phyloP scores from a whole-genome alignment of 2,329 filamentous ascomycete species.

The Hypoxylon sp. region DNA sequence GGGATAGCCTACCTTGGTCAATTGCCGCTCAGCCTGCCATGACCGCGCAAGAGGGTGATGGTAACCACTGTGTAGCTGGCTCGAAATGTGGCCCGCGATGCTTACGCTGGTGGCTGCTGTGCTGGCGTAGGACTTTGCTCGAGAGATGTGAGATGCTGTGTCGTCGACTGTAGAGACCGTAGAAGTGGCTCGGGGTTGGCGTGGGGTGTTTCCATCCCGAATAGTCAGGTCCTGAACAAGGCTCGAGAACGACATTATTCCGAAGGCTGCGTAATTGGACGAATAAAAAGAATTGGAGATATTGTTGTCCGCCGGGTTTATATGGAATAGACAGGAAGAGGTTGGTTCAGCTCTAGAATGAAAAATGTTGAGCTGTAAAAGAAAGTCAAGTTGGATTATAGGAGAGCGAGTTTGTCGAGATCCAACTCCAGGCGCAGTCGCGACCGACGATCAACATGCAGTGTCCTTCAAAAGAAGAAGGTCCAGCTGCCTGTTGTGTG shows the following conservation, averaged over 20 bases:
- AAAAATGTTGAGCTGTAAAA: conserved; percentile 3
- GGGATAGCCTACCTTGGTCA: conserved; percentile 78
- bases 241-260: conserved; percentile 76
- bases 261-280: not conserved
- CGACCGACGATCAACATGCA: conserved; percentile 22
- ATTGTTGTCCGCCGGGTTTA: conserved; percentile 8
- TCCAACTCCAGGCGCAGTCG: conserved; percentile 4
- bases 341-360: conserved; percentile 2
- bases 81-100: conserved; percentile 82
- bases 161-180: conserved; percentile 71
- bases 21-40: conserved; percentile 87
- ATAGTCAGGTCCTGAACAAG: conserved; percentile 76
- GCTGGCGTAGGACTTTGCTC: conserved; percentile 76
- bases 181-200: conserved; percentile 64
- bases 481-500: conserved; percentile 9
- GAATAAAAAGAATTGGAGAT: not conserved
- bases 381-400: conserved; percentile 3
- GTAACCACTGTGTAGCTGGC: conserved; percentile 87
- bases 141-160: conserved; percentile 72
- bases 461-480: conserved; percentile 17
- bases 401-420: conserved; percentile 15
- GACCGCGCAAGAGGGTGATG: conserved; percentile 82
- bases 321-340: conserved; percentile 3
- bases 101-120: conserved; percentile 78
- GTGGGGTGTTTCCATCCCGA: conserved; percentile 65